A percentile compares a stretch with the other conserved stretches of the same genome.
phyloP scores from a whole-genome alignment of 305 asterid species.

The Fraxinus velutina region DNA sequence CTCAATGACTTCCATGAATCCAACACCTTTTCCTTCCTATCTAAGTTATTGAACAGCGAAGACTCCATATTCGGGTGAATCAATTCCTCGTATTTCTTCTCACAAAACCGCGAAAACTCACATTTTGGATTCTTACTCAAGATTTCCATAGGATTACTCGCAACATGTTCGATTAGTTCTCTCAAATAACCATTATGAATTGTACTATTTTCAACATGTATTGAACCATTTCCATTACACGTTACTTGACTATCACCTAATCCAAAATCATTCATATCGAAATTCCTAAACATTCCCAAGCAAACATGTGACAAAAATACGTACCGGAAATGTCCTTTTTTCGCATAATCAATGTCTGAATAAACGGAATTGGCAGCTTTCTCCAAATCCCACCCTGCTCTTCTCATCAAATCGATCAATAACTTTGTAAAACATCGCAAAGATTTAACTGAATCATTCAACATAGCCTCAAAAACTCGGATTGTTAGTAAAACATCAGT shows the following conservation, averaged over 20 bases:
- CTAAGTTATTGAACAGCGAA: slow-evolving; percentile 68
- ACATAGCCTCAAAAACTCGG: slow-evolving; percentile 73
- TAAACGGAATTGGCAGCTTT: slow-evolving; percentile 60
- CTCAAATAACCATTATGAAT: slow-evolving; percentile 36
- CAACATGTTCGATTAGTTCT: slow-evolving; percentile 64
- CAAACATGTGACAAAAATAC: slow-evolving; percentile 67
- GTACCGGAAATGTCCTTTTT: slow-evolving; percentile 59
- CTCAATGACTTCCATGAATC: slow-evolving; percentile 78
- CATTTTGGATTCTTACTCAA: slow-evolving; percentile 60
- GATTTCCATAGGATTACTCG: slow-evolving; percentile 70
- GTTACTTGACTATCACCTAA: slow-evolving; percentile 26
- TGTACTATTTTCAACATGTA: slow-evolving; percentile 26
- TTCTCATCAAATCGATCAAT: slow-evolving; percentile 68
- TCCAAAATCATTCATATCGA: slow-evolving; percentile 61
- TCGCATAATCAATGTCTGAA: slow-evolving; percentile 48
- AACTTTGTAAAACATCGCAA: slow-evolving; percentile 62
- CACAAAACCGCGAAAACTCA: slow-evolving; percentile 69
- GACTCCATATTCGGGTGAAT: slow-evolving; percentile 89
- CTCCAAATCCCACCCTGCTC: slow-evolving; percentile 80
- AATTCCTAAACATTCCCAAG: slow-evolving; percentile 68
- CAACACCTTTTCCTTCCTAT: slow-evolving; percentile 68
- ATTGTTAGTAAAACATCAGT: slow-evolving; percentile 56
- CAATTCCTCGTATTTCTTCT: slow-evolving; percentile 70
- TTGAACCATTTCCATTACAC: slow-evolving; percentile 34
- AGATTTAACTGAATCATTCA: slow-evolving; percentile 59